phyloP scores from a whole-genome alignment of 2,329 filamentous ascomycete species.

The Trichoderma brevicompactum region DNA sequence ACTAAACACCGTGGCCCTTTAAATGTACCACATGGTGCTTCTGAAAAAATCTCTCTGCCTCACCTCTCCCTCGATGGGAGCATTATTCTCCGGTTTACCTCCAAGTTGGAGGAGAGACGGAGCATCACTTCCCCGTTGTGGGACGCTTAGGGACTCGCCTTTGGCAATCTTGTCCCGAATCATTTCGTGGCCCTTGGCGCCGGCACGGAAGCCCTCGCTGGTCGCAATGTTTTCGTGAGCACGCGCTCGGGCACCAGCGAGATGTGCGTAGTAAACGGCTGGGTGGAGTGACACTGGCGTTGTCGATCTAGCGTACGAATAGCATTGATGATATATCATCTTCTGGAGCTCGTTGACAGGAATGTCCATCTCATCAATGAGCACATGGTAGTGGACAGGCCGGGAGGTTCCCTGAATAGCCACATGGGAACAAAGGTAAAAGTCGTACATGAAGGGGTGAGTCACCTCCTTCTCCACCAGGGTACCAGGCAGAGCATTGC shows the following conservation, averaged over 20 bases:
- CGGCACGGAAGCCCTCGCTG: conserved; percentile 50
- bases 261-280: conserved; percentile 93
- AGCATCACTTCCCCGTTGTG: conserved; percentile 36
- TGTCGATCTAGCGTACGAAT: conserved; percentile 89
- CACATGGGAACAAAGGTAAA: conserved; percentile 65
- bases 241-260: conserved; percentile 80
- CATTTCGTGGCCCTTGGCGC: conserved; percentile 51
- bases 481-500: conserved; percentile 83
- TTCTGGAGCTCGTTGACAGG: conserved; percentile 73
- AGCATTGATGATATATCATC: conserved; percentile 93
- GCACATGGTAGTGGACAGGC: conserved; percentile 89
- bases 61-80: conserved; percentile 38
- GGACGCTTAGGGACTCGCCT: conserved; percentile 38
- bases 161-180: conserved; percentile 47
- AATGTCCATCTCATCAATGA: conserved; percentile 78
- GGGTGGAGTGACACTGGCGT: conserved; percentile 89
- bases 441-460: conserved; percentile 88
- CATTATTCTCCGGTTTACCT: conserved; percentile 33
- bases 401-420: conserved; percentile 94
- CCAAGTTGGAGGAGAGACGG: conserved; percentile 42
- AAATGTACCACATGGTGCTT: conserved; percentile 53
- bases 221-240: conserved; percentile 66
- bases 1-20: conserved; percentile 13
- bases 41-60: conserved; percentile 44
- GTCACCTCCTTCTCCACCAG: conserved; percentile 89